phyloP scores from a whole-genome alignment of 2,329 filamentous ascomycete species.

The Botrytis hyacinthi region DNA sequence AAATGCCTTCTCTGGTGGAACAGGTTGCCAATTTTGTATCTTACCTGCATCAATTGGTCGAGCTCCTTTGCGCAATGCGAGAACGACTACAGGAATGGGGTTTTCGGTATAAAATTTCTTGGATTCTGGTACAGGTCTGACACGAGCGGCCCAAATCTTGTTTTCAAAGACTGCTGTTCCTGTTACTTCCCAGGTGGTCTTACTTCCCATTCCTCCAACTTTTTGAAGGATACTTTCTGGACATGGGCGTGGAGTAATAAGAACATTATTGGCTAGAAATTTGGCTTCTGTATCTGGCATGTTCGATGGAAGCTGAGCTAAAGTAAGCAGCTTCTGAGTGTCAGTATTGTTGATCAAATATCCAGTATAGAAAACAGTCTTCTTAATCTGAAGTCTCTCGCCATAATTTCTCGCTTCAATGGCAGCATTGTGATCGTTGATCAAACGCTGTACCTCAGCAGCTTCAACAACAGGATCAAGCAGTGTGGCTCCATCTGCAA shows the following conservation, averaged over 20 bases:
- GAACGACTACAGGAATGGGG: slow-evolving; percentile 72
- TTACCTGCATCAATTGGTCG: slow-evolving; percentile 76
- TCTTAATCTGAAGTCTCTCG: slow-evolving; percentile 68
- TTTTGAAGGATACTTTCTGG: slow-evolving; percentile 72
- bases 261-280: slow-evolving; percentile 82
- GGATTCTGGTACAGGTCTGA: slow-evolving; percentile 67
- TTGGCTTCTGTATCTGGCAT: slow-evolving; percentile 70
- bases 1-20: slow-evolving; percentile 67
- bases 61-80: slow-evolving; percentile 73
- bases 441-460: slow-evolving; percentile 81
- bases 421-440: slow-evolving; percentile 78
- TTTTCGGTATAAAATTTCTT: slow-evolving; percentile 77
- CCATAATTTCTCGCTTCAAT: slow-evolving; percentile 44
- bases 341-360: slow-evolving; percentile 78
- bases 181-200: slow-evolving; percentile 79
- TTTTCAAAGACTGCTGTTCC: slow-evolving; percentile 74
- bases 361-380: slow-evolving; percentile 86
- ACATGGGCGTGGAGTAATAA: slow-evolving; percentile 79
- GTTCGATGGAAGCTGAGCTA: slow-evolving; percentile 63
- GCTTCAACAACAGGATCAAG: slow-evolving; percentile 79
- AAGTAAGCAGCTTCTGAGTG: slow-evolving; percentile 66
- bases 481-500: slow-evolving; percentile 69
- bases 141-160: slow-evolving; percentile 80
- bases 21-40: slow-evolving; percentile 80
- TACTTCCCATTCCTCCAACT: slow-evolving; percentile 82